Conservation (phyloP, 2,329 filamentous ascomycete genomes). For the Phyllachora maydis region DNA sequence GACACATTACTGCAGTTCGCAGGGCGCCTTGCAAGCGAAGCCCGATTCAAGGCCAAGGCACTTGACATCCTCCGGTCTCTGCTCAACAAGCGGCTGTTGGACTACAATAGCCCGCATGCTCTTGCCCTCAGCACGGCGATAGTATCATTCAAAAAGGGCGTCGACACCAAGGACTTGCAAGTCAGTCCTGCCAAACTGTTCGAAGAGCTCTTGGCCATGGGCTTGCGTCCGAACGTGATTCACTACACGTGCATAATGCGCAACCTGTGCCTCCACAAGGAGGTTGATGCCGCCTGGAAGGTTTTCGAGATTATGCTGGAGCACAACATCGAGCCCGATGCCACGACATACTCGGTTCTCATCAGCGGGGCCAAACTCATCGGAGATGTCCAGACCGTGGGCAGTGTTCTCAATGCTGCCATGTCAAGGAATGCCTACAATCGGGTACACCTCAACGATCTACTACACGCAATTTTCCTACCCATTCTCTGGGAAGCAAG, state of each 20-base stretch:
- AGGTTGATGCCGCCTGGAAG: conserved; percentile 39
- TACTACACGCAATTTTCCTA: conserved; percentile 28
- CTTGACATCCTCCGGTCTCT: conserved; percentile 21
- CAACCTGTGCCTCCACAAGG: conserved; percentile 46
- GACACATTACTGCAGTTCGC: conserved; percentile 27
- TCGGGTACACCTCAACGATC: conserved; percentile 24
- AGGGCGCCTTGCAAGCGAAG: conserved; percentile 17
- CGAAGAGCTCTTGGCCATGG: conserved; percentile 33
- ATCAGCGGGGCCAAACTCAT: conserved; percentile 47
- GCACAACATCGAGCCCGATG: conserved; percentile 40
- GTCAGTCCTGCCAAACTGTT: conserved; percentile 32
- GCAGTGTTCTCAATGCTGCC: conserved; percentile 31
- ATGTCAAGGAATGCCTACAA: conserved; percentile 23
- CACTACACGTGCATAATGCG: conserved; percentile 48
- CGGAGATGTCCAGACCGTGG: conserved; percentile 30
- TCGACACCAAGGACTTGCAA: conserved; percentile 14
- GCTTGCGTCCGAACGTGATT: conserved; percentile 39
- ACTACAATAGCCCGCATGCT: conserved; percentile 23
- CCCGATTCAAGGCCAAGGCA: conserved; percentile 17
- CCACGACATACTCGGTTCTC: conserved; percentile 45
- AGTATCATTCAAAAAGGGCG: conserved; percentile 18
- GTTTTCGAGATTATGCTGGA: conserved; percentile 42
- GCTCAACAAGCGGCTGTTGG: conserved; percentile 11
- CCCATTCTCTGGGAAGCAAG: conserved; percentile 19
- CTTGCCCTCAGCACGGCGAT: conserved; percentile 37